Base-by-base conservation (phyloP, 768 basidiomycete species). In the Boletus vinaceobasis region DNA sequence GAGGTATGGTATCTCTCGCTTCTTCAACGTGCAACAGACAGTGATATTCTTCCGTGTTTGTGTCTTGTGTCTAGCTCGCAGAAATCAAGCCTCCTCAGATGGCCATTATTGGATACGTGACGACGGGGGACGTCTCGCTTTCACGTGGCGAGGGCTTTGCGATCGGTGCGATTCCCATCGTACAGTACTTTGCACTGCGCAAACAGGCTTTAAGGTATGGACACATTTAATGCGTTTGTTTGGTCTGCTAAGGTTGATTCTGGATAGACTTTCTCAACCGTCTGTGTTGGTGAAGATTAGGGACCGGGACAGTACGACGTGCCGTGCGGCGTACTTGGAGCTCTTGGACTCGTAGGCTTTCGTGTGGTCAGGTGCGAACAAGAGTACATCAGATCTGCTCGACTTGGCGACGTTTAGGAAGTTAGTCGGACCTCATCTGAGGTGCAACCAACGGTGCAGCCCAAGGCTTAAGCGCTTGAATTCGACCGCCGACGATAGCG, bases 71-170 rank as follows among this genome's bases (percentile, higher is more conserved):
- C 35, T 47, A 87, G 85, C 63, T 84, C 4, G 77, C 77, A 13
- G 73, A 77, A 55, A 58, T 69, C 7, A 67, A 71, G 7, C 76
- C 84, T 6, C 62, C 73, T 2, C 65, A 75, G 44, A 66, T 73
- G 4, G 65, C 71, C 4, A 77, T 90, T 26, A 82, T 96, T 49
- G 95, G 96, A 1, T 90, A 89, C 63, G 78, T 93, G 19, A 92
- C 93, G 0, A 86, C 89, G 3, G 95, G 94, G 0, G 85, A 85
- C 56, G 88, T 81, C 66, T 95, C 94, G 2, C 77, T 98, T 8
- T 78, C 84, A 0, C 80, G 85, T 29, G 95, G 95, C 0, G 73
- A 80, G 55, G 93, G 91, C 0, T 83, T 83, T 61, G 94, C 83
- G 3, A 77, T 97, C 13, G 96, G 86, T 17, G 83, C 86, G 0